Conservation (phyloP, 331 rosid species). For the Dryas integrifolia region DNA sequence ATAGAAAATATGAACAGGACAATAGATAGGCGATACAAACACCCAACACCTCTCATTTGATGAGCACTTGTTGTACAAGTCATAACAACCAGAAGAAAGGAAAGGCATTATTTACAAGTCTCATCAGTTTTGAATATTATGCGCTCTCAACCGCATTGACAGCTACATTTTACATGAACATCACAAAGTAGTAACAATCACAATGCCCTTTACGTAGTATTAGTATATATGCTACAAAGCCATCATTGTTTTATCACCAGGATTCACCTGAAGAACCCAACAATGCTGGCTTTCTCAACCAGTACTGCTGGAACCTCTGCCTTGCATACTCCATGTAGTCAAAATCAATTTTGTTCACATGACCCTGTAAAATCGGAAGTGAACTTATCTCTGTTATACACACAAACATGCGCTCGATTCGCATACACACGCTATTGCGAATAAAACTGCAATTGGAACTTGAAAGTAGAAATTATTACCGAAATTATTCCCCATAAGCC, state of each 20-base stretch:
- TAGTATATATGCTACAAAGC: background rate
- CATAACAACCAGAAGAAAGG: background rate
- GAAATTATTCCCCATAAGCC: slow-evolving; percentile 95
- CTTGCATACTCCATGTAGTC: slow-evolving; percentile 80
- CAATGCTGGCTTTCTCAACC: slow-evolving; percentile 47
- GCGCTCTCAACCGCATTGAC: background rate
- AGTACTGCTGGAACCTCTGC: slow-evolving; percentile 78
- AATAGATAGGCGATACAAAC: background rate
- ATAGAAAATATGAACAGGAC: no score
- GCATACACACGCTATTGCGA: background rate
- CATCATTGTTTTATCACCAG: background rate
- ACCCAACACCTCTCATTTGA: background rate
- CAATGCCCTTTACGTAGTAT: background rate
- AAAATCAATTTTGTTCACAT: slow-evolving; percentile 78
- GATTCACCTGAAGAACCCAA: slow-evolving; percentile 33
- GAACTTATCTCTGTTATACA: background rate
- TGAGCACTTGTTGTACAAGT: background rate
- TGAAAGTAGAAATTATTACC: slow-evolving; percentile 34
- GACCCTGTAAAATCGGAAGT: slow-evolving; percentile 46
- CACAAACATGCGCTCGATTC: background rate
- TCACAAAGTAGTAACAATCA: background rate
- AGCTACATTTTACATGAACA: background rate
- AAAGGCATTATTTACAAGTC: slow-evolving; percentile 5
- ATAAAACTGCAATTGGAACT: background rate
- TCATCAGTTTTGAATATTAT: background rate